Evolutionary conservation across 169 alveolate genomes (phyloP).

Genomic region (Fabrea salina): DNA sequence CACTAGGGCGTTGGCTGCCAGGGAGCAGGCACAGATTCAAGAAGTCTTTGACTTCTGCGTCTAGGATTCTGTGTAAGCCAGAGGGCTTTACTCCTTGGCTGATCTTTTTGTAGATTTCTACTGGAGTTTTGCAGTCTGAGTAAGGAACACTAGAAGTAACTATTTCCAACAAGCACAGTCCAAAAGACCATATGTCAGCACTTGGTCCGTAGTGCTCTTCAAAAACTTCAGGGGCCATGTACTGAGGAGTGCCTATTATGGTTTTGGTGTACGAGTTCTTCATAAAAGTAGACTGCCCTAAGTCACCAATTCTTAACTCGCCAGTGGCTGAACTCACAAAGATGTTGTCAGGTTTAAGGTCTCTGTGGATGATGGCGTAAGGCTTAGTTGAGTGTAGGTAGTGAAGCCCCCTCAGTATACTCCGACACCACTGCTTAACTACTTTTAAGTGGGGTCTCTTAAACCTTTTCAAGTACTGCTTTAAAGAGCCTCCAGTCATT

Average conservation of each 20-base stretch:
- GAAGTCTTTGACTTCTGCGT: slow-evolving; percentile 71
- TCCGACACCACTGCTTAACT: slow-evolving; percentile 69
- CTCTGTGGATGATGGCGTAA: slow-evolving; percentile 72
- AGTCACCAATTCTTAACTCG: slow-evolving; percentile 74
- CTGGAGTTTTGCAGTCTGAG: slow-evolving; percentile 79
- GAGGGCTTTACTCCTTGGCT: slow-evolving; percentile 31
- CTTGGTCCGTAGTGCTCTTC: slow-evolving; percentile 85
- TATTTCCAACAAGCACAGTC: slow-evolving; percentile 89
- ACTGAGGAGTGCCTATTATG: slow-evolving; percentile 87
- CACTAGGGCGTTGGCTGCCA: slow-evolving; percentile 76
- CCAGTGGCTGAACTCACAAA: slow-evolving; percentile 65
- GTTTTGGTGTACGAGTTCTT: slow-evolving; percentile 11
- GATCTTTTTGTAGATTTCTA: slow-evolving; percentile 80
- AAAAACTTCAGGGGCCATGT: slow-evolving; percentile 91
- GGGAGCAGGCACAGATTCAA: slow-evolving; percentile 65
- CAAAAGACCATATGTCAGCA: slow-evolving; percentile 91
- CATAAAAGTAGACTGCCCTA: slow-evolving; percentile 51
- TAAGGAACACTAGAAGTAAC: slow-evolving; percentile 81
- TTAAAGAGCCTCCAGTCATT: slow-evolving; percentile 72
- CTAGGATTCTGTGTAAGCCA: slow-evolving; percentile 63
- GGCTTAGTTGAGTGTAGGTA: slow-evolving; percentile 70
- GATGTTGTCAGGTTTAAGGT: slow-evolving; percentile 72
- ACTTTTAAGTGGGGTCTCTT: slow-evolving; percentile 64
- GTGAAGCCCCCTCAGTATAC: slow-evolving; percentile 68
- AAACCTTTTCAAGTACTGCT: slow-evolving; percentile 57